phyloP scores from a whole-genome alignment of 257 asterid species.

The Solanum sitiens region DNA sequence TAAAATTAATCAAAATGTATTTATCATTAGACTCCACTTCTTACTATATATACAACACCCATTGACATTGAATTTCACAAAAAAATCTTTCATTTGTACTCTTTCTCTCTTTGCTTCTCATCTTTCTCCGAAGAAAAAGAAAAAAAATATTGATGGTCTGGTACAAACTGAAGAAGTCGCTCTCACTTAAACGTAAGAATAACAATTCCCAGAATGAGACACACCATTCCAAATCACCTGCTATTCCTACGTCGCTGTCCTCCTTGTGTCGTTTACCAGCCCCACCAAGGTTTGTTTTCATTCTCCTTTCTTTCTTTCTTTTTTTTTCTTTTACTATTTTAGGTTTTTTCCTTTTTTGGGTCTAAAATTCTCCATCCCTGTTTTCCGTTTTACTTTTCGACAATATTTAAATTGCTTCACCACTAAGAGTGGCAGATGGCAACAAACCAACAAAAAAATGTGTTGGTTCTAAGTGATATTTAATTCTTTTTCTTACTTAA shows the following conservation, averaged over 20 bases:
- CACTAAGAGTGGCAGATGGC: too few species aligned
- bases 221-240: background rate
- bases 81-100: background rate
- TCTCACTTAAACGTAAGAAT: background rate
- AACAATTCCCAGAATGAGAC: background rate
- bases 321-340: background rate
- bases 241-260: background rate
- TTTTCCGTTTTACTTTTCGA: too few species aligned
- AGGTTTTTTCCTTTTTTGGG: background rate
- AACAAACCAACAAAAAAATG: too few species aligned
- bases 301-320: too few species aligned
- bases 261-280: background rate
- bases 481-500: too few species aligned
- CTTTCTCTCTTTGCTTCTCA: background rate
- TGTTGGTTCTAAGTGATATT: too few species aligned
- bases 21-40: background rate
- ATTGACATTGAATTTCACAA: too few species aligned
- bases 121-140: background rate
- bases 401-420: too few species aligned
- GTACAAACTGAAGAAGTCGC: slow-evolving; percentile 11
- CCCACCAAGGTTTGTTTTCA: background rate
- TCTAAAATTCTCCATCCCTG: background rate
- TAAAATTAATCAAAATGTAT: too few species aligned
- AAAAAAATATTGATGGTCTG: slow-evolving; percentile 7
- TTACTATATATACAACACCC: too few species aligned